Conservation (phyloP, 2,329 filamentous ascomycete genomes). For the Ascochyta fabae region DNA sequence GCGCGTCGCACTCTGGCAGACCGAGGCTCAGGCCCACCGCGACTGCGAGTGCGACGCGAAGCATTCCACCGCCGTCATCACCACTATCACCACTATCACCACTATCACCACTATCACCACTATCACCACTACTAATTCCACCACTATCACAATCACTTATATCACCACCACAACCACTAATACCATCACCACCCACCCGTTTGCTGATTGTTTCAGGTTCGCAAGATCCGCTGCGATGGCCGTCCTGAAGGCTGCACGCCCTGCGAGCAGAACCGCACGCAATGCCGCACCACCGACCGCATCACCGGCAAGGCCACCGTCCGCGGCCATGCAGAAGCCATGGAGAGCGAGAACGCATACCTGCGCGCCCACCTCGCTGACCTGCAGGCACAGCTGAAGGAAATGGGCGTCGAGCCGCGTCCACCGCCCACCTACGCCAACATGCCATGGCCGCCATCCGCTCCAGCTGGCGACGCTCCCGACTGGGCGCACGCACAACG, state of each 20-base stretch:
- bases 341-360: conserved; percentile 74
- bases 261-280: conserved; percentile 75
- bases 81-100: too few species aligned
- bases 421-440: conserved; percentile 52
- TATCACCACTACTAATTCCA: not conserved
- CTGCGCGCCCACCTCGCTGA: conserved; percentile 71
- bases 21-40: conserved; percentile 5
- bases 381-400: conserved; percentile 69
- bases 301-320: conserved; percentile 82
- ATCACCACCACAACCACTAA: not conserved
- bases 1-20: not conserved
- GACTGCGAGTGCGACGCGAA: not conserved
- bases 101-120: too few species aligned
- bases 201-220: conserved; percentile 59
- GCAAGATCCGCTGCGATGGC: conserved; percentile 88
- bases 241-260: conserved; percentile 81
- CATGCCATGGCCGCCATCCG: conserved; percentile 27
- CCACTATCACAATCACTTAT: not conserved
- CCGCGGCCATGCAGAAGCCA: conserved; percentile 76
- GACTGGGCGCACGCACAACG: conserved; percentile 33
- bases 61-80: too few species aligned
- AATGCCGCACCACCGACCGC: conserved; percentile 85
- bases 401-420: conserved; percentile 67
- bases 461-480: conserved; percentile 22
- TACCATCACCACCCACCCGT: not conserved